These are phyloP conservation scores for Miamiensis avidus DNA, from an alignment of 169 alveolate genomes.

Conservation along the genomic window DNA sequence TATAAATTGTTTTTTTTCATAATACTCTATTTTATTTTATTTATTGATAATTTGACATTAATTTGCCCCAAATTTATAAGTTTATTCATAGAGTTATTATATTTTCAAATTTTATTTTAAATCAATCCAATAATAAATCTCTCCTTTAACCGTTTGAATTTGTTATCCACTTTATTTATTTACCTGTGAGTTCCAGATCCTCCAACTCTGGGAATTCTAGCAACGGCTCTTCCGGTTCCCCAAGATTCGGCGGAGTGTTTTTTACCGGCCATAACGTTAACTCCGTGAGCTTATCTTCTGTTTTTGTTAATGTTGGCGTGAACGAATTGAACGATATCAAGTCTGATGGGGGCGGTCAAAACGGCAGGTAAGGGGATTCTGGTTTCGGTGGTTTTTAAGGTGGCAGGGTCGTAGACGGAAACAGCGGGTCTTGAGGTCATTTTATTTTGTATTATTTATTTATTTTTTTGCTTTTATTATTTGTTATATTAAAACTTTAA, in stretches of 20 bases:
- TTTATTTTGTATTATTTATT: conserved; percentile 23
- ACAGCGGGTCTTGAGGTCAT: conserved; percentile 90
- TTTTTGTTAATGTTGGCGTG: conserved; percentile 94
- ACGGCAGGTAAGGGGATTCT: conserved; percentile 92
- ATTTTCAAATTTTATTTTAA: no score
- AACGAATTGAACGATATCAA: conserved; percentile 96
- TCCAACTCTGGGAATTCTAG: conserved; percentile 99
- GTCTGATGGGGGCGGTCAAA: conserved; percentile 96
- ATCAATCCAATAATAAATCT: no score
- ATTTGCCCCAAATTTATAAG: no score
- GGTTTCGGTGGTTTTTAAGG: conserved; percentile 70
- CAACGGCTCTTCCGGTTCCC: conserved; percentile 99
- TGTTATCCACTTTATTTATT: no score
- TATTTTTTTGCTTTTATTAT: conserved; percentile 3
- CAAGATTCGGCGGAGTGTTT: conserved; percentile 99
- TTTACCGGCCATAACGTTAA: conserved; percentile 89
- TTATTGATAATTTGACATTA: no score
- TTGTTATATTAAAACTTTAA: no score
- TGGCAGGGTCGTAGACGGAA: conserved; percentile 76
- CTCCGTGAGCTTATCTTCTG: conserved; percentile 97
- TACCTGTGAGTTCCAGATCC: conserved; percentile 98
- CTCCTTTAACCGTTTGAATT: no score
- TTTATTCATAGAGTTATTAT: no score
- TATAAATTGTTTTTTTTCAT: no score
- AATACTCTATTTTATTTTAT: no score